Evolutionary conservation across 2,329 filamentous ascomycete genomes (phyloP).

Genomic region (Aspergillus pseudoglaucus): DNA sequence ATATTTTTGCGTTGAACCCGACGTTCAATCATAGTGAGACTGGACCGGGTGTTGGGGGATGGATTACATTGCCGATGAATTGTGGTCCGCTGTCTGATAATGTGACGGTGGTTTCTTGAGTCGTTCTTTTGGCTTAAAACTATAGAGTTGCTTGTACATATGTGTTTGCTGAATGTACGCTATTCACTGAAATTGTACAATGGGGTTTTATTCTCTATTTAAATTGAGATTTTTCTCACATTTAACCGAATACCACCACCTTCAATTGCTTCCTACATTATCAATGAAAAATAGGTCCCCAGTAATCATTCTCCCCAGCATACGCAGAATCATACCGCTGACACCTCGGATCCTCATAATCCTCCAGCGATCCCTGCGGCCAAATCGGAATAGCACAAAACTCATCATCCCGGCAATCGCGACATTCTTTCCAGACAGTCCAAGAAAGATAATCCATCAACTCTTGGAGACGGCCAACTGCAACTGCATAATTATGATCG

Average conservation of each 20-base stretch:
- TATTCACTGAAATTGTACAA: neutral
- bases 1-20: slow-evolving; percentile 9
- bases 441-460: slow-evolving; percentile 49
- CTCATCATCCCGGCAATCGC: slow-evolving; percentile 45
- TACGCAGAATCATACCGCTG: neutral
- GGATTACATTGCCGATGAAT: slow-evolving; percentile 6
- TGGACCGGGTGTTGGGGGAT: slow-evolving; percentile 2
- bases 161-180: neutral
- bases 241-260: too few relatives aligned
- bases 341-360: slow-evolving; percentile 45
- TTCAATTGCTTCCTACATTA: neutral
- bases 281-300: neutral
- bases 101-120: slow-evolving; percentile 1
- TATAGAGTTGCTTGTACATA: neutral
- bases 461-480: slow-evolving; percentile 19
- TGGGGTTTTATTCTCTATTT: too few relatives aligned
- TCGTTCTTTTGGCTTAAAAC: neutral
- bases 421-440: slow-evolving; percentile 51
- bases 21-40: slow-evolving; percentile 8
- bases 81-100: neutral
- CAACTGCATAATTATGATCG: slow-evolving; percentile 2
- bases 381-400: slow-evolving; percentile 54
- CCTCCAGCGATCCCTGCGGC: slow-evolving; percentile 47
- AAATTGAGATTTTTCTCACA: too few relatives aligned
- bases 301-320: neutral